Conservation (phyloP, 2,329 filamentous ascomycete species). For the Paradendryphiella salina region DNA sequence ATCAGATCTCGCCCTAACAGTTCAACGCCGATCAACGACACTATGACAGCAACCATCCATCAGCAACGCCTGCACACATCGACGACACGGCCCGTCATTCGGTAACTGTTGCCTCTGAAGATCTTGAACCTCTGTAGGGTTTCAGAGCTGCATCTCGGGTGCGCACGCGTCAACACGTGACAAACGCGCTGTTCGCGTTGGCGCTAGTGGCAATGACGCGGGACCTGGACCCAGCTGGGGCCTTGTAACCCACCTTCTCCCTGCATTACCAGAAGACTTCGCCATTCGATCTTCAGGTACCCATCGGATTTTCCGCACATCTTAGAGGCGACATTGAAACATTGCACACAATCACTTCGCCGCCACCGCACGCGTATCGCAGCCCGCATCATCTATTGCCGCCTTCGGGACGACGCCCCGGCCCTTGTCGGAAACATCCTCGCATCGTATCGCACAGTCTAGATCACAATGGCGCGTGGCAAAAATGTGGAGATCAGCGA, state of each 20-base stretch:
- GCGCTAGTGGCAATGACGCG: constrained; percentile 21
- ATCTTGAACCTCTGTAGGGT: background rate
- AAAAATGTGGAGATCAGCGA: constrained; percentile 68
- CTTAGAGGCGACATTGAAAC: background rate
- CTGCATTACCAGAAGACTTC: background rate
- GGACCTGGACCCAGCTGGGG: background rate
- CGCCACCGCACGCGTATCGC: constrained; percentile 7
- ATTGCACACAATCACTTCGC: background rate
- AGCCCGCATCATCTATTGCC: background rate
- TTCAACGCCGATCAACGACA: background rate
- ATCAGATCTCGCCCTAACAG: constrained; percentile 15
- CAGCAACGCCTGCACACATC: background rate
- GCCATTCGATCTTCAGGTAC: constrained; percentile 12
- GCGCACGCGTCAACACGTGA: constrained; percentile 20
- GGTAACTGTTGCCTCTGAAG: background rate
- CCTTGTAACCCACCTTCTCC: background rate
- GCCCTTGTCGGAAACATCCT: background rate
- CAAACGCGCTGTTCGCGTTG: constrained; percentile 17
- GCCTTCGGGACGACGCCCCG: background rate
- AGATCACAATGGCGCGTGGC: constrained; percentile 36
- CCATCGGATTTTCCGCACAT: constrained; percentile 7
- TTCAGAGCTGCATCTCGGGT: background rate
- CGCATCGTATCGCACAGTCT: background rate
- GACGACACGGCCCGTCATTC: background rate
- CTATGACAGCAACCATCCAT: constrained; percentile 1